Evolutionary conservation across 2,329 filamentous ascomycete species (phyloP), one percentile per base, ranked within the genome.

Genomic region (Arthrobotrys pseudoclavata): DNA sequence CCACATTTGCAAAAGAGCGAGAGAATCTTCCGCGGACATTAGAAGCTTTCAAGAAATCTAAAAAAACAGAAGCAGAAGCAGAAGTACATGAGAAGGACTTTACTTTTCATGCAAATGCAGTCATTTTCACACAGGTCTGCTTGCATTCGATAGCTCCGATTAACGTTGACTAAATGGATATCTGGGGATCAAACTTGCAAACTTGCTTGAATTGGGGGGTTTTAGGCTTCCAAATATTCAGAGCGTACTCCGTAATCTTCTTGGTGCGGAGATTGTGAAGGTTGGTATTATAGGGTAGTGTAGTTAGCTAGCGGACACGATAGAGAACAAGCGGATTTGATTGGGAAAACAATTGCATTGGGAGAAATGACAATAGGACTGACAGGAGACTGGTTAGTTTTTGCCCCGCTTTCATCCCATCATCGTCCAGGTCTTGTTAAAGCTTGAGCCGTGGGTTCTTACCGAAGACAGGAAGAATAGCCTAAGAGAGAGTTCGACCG

Each of bases 1-100:
- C 31, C 69, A 72, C 57, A 57, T 64, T 60, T 66, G 60, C 45
- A 24, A 50, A 64, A 52, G 20, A 47, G 12, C 12, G 6, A 18
- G 42, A 15, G 60, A 64, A 66, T 64, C 34, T 57, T 66, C 69
- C 69, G 69, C 69, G 69, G 69, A 72, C 60, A 47, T 62, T 72
- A 66, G 60, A 53, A 20, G 34, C 31, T 62, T 53, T 31, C 53
- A 70, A 70, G 53, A 52, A 50, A 60, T 45, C 42, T n/a, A n/a
- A n/a, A 60, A 60, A 12, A 18, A 20, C 34, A 34, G 31, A 34
- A 24, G 47, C 47, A 47, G n/a, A 9, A 22, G n/a, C 29, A 60
- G 10, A 20, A 24, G 40, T n/a, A 42, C 34, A 34, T 34, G 42
- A 42, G 55, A 42, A 45, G 18, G 52, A 57, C 20, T 60, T 40